A percentile compares a stretch with the other conserved stretches of the same genome.
Conservation (phyloP, 2,329 filamentous ascomycete species). For the Trichoderma asperellum region DNA sequence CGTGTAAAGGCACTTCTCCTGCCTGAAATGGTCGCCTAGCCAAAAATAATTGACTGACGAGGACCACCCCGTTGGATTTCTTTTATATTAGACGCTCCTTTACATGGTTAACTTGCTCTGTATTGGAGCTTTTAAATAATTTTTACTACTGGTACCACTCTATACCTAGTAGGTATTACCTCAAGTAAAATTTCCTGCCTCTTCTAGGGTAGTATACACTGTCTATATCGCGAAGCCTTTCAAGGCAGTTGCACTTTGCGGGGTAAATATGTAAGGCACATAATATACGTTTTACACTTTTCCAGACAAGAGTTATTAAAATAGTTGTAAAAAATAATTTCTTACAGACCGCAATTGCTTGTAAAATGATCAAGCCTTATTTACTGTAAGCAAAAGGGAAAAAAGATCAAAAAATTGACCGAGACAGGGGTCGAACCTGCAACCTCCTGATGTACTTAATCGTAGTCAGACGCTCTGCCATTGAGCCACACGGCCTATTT, state of each 20-base stretch:
- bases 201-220: background rate
- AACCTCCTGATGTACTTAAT: constrained; percentile 28
- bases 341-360: too few species aligned
- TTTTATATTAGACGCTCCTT: background rate
- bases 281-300: background rate
- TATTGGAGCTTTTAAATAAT: background rate
- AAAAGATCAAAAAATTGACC: constrained; percentile 19
- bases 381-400: background rate
- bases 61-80: background rate
- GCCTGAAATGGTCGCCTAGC: background rate
- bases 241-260: background rate
- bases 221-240: background rate
- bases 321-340: too few species aligned
- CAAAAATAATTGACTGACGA: background rate
- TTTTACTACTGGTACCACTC: background rate
- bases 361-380: background rate
- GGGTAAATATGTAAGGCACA: background rate
- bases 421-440: constrained; percentile 29
- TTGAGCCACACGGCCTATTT: constrained; percentile 28
- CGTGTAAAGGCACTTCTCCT: background rate
- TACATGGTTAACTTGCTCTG: background rate
- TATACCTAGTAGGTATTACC: too few species aligned
- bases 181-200: background rate
- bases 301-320: background rate
- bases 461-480: constrained; percentile 29